phyloP scores from a whole-genome alignment of 2,329 filamentous ascomycete genomes.

The Aquanectria penicillioides region DNA sequence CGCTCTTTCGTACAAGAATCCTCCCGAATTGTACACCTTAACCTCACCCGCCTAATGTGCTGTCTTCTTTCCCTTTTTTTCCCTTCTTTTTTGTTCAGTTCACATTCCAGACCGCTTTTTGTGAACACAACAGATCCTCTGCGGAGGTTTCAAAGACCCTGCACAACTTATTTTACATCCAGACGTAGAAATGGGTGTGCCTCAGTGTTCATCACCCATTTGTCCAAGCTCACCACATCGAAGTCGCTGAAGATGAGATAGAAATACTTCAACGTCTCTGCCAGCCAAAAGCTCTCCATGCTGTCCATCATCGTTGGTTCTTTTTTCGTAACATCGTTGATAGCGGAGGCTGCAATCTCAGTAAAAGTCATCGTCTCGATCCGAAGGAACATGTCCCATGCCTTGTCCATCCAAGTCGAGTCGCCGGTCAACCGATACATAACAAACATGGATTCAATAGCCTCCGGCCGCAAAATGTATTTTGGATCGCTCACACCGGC shows the following conservation, averaged over 20 bases:
- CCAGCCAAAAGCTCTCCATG: constrained; percentile 83
- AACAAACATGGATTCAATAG: constrained; percentile 83
- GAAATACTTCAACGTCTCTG: constrained; percentile 75
- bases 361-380: constrained; percentile 71
- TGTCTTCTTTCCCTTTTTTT: too few relatives aligned
- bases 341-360: constrained; percentile 70
- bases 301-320: constrained; percentile 58
- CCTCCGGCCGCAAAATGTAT: constrained; percentile 78
- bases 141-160: not conserved
- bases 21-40: not conserved
- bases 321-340: constrained; percentile 66
- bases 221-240: constrained; percentile 66
- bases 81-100: not conserved
- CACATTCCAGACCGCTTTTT: too few relatives aligned
- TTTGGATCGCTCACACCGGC: constrained; percentile 62
- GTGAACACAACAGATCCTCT: too few relatives aligned
- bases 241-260: constrained; percentile 71
- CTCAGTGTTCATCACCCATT: constrained; percentile 70
- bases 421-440: constrained; percentile 80
- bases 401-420: constrained; percentile 70
- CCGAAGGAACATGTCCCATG: constrained; percentile 78
- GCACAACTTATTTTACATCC: constrained; percentile 28
- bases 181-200: constrained; percentile 58
- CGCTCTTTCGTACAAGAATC: not conserved
- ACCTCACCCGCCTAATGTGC: not conserved